Percentiles rank a stretch among this genome's conserved stretches.
These are phyloP conservation scores for Magnolia officinalis DNA, from an alignment of 164 flowering plant genomes.

Conservation along the genomic window DNA sequence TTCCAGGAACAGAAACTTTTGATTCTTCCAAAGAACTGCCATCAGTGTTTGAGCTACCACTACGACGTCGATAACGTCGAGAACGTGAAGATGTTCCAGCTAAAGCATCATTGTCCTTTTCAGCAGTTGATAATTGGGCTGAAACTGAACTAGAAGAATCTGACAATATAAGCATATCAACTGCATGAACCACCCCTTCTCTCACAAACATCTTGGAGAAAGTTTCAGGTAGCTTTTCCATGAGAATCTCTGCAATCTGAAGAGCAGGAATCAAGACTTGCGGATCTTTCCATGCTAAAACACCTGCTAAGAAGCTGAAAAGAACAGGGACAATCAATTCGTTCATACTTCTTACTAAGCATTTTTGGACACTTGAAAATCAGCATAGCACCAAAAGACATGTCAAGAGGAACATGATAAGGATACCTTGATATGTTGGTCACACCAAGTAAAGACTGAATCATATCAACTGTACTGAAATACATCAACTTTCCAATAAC, in stretches of 20 bases:
- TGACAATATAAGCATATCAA: conserved; percentile 59
- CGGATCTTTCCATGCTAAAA: conserved; percentile 97
- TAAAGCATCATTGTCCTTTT: conserved; percentile 66
- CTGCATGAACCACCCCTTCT: conserved; percentile 98
- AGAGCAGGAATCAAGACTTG: conserved; percentile 91
- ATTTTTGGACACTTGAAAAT: neutral
- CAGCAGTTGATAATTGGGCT: conserved; percentile 45
- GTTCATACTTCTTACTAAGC: neutral
- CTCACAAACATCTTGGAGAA: conserved; percentile 94
- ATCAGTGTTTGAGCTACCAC: conserved; percentile 55
- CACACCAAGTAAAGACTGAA: conserved; percentile 58
- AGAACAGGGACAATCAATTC: neutral
- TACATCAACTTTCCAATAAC: conserved; percentile 95
- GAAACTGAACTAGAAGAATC: conserved; percentile 28
- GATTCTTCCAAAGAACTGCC: conserved; percentile 57
- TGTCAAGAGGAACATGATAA: neutral
- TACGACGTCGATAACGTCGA: conserved; percentile 79
- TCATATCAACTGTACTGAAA: conserved; percentile 90
- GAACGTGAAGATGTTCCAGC: conserved; percentile 72
- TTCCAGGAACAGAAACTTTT: conserved; percentile 44
- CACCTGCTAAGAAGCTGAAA: conserved; percentile 86
- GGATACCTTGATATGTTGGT: conserved; percentile 91
- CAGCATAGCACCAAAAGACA: neutral
- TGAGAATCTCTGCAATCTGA: conserved; percentile 89
- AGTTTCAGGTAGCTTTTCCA: conserved; percentile 94